Evolutionary conservation across 257 asterid genomes (phyloP), one percentile per base, ranked within the genome.

Genomic region (Ballota nigra): DNA sequence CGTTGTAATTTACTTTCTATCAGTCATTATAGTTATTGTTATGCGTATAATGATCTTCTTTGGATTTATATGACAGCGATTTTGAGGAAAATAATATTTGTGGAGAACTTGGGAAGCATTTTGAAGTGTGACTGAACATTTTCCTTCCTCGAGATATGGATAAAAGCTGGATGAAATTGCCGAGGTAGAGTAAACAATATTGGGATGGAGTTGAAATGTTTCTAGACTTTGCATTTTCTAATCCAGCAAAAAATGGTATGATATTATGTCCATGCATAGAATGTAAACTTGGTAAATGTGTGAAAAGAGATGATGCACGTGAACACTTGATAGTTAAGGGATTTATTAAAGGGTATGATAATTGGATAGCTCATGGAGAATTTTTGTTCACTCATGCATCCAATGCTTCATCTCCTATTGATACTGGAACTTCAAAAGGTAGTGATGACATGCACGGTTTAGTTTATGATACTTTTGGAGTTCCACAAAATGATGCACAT

Each of bases 351-450:
- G 61, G 71, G 2, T 47, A 66, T 12, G 28, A 28, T 16, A n/a
- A 67, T 49, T 67, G 72, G 61, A 22, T 49, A 67, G 71, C 59
- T 66, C 59, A 66, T 45, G 71, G 71, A 45, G 71, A 66, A 26
- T 23, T 24, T 45, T 43, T 13, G 18, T 49, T 23, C 12, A 49
- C 7, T 29, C 34, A 67, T 5, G 12, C 71, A n/a, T n/a, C 20
- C 3, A 29, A 22, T 18, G 9, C 20, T 9, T 67, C 62, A 1
- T 2, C 49, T 67, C 4, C 33, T 0, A 1, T 18, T 29, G 62
- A 47, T 29, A 4, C 13, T 67, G 16, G 61, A 36, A 28, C 62
- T 47, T 31, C 47, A 47, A 3, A 0, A n/a, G n/a, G n/a, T n/a
- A n/a, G n/a, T 47, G 71, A 67, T 29, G 72, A 49, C 20, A 67